Conservation (phyloP, 164 flowering plant genomes). For the Umbilicus rupestris region DNA sequence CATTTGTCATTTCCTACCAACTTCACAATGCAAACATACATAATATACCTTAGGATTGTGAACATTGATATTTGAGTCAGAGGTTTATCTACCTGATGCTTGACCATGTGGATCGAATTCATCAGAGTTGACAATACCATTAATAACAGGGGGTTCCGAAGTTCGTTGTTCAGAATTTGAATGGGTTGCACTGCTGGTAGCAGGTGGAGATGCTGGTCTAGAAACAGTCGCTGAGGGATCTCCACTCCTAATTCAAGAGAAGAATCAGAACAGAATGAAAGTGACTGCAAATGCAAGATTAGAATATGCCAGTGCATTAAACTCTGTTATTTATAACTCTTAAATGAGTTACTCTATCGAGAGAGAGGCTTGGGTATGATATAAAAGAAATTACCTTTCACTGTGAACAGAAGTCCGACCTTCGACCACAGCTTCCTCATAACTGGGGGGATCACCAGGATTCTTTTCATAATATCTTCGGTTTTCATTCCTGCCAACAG, state of each 20-base stretch:
- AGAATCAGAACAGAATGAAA: constrained; percentile 9
- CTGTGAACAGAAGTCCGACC: constrained; percentile 44
- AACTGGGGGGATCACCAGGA: constrained; percentile 78
- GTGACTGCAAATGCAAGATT: constrained; percentile 1
- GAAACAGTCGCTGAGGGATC: constrained; percentile 36
- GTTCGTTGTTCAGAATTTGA: constrained; percentile 18
- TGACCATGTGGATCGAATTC: constrained; percentile 92
- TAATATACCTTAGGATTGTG: background rate
- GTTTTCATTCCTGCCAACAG: constrained; percentile 5
- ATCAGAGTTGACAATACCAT: constrained; percentile 46
- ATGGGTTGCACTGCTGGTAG: constrained; percentile 24
- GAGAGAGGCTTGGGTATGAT: background rate
- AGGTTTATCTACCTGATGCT: constrained; percentile 38
- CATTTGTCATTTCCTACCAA: background rate
- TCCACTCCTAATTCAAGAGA: constrained; percentile 39
- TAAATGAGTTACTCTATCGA: too few species aligned
- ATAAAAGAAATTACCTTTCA: constrained; percentile 47
- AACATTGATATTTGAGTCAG: background rate
- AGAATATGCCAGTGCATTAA: too few species aligned
- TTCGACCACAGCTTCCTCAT: constrained; percentile 72
- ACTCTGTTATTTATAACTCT: too few species aligned
- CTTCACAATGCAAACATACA: background rate
- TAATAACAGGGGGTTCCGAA: constrained; percentile 27
- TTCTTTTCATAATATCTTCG: constrained; percentile 68
- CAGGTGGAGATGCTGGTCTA: constrained; percentile 44